phyloP scores from a whole-genome alignment of 108 stramenopile species.

The Mediolabrus comicus region DNA sequence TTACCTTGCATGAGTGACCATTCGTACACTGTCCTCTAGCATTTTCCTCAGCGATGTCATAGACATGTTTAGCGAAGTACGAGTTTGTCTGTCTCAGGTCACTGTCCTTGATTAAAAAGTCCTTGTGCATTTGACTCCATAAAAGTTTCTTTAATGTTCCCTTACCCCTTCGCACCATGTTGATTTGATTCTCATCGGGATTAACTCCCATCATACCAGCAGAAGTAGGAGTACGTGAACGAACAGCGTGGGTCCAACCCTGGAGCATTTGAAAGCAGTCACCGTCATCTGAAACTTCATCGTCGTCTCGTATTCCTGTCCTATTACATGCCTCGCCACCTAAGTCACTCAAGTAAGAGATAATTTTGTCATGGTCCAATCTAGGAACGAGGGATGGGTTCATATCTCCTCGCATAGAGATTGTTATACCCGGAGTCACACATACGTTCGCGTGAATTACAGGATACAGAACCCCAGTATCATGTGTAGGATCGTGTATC shows the following conservation, averaged over 20 bases:
- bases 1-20: conserved; percentile 66
- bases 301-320: conserved; percentile 10
- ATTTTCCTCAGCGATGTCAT: conserved; percentile 59
- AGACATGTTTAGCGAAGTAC: conserved; percentile 48
- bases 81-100: conserved; percentile 22
- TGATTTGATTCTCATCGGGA: conserved; percentile 20
- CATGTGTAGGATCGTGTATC: conserved; percentile 27
- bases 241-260: conserved; percentile 45
- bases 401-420: conserved; percentile 20
- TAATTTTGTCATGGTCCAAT: conserved; percentile 39
- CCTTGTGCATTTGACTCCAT: conserved; percentile 44
- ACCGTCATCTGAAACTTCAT: conserved; percentile 38
- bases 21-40: conserved; percentile 63
- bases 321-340: conserved; percentile 18
- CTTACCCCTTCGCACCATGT: conserved; percentile 4
- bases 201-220: conserved; percentile 76
- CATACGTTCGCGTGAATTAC: conserved; percentile 30
- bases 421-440: conserved; percentile 44
- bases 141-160: conserved; percentile 29
- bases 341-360: conserved; percentile 8
- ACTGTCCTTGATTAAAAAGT: conserved; percentile 31
- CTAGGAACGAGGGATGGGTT: conserved; percentile 21
- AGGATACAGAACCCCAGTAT: conserved; percentile 31
- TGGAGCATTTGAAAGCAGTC: conserved; percentile 39
- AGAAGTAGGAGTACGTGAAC: conserved; percentile 77